Base-by-base conservation (phyloP, 2,329 filamentous ascomycete genomes). In the Trichoderma lentiforme region DNA sequence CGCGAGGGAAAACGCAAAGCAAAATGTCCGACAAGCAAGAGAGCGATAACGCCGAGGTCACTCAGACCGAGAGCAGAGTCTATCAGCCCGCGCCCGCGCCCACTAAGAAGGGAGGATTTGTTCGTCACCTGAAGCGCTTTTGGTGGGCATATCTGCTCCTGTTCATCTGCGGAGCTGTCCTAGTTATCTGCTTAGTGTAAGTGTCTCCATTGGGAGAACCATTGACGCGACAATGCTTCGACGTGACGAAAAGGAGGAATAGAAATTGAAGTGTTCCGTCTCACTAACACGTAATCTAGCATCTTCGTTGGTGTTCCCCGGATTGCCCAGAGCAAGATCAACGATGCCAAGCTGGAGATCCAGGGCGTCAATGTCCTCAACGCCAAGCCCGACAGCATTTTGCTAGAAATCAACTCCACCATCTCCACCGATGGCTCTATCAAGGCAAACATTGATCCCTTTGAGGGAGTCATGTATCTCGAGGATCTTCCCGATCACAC, bases 71-170 rank as follows among this genome's bases (percentile, higher is more conserved):
- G 76, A 74, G 74, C 66, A 51, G 56, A 9, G 77, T 75, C 64
- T 73, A 77, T 63, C 75, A 24, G n/a, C 47, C 75, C 61, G 32
- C 24, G 3, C 14, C 73, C 57, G 77, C 76, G 73, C 61, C 74
- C 21, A 66, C 83, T 78, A 82, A 80, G 74, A 70, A 36, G 39
- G 80, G 82, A 72, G 78, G 79, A 34, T 81, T 82, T 74, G 80
- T 81, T 70, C 81, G 83, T 61, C 87, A 89, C 77, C 86, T 85
- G 78, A 84, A 80, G 77, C 84, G 82, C 75, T 90, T 86, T 76
- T 91, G 89, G 90, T 91, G 89, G 89, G 76, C 84, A 74, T 84
- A 90, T 75, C 78, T 90, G 72, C 81, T 91, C 72, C 78, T 83
- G 18, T 78, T 89, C 66, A 77, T 86, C 71, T 74, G 84, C 73